A percentile compares a stretch with the other conserved stretches of the same genome.
Evolutionary conservation across 192 early-diverging fungal species (phyloP).

Genomic region (Coemansia sp.): DNA sequence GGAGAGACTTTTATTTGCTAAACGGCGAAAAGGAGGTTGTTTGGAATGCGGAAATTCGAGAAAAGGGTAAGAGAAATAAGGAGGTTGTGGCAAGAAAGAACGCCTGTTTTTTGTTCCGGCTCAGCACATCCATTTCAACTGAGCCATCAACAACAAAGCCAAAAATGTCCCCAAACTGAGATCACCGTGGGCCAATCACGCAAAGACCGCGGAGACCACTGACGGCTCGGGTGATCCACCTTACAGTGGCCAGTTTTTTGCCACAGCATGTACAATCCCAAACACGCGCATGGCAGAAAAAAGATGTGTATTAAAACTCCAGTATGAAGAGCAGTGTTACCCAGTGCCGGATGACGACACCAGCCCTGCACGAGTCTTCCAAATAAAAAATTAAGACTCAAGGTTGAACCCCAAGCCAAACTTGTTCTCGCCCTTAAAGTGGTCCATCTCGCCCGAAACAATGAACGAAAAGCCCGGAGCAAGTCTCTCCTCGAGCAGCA

Average conservation of each 20-base stretch:
- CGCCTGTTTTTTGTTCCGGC: not conserved
- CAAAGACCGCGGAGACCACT: constrained; percentile 6
- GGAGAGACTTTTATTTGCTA: not conserved
- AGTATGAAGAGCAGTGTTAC: not conserved
- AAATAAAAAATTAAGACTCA: constrained; percentile 65
- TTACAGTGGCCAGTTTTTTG: not conserved
- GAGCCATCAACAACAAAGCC: not conserved
- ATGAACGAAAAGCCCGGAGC: constrained; percentile 90
- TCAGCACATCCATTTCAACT: too few relatives aligned
- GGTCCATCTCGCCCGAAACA: constrained; percentile 93
- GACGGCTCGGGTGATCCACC: not conserved
- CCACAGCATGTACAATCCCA: not conserved
- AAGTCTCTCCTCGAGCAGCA: constrained; percentile 94
- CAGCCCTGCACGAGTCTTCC: not conserved
- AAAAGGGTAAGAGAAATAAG: constrained; percentile 1
- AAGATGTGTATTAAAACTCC: constrained; percentile 4
- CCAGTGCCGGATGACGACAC: not conserved
- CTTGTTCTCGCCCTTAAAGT: constrained; percentile 83
- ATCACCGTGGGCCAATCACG: constrained; percentile 13
- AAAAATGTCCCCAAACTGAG: not conserved
- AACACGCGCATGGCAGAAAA: not conserved
- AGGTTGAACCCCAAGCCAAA: constrained; percentile 87
- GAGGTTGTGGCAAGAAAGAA: not conserved
- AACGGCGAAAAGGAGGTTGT: not conserved
- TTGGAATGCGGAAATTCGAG: constrained; percentile 5